Conservation (phyloP, 1,284 basidiomycete species). For the Schizophyllum amplum region DNA sequence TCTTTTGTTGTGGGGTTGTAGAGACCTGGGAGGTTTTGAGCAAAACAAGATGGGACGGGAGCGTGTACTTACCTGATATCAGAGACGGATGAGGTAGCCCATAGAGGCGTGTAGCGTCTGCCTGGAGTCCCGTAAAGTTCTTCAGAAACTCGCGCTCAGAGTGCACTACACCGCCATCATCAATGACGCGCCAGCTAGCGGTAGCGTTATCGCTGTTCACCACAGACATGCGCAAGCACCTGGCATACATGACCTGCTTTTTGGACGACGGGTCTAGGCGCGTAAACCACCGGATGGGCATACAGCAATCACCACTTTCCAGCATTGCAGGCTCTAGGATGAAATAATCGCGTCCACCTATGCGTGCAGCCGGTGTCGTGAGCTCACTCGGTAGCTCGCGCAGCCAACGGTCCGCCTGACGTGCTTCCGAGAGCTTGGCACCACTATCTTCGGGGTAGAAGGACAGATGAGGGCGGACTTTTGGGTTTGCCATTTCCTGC, state of each 20-base stretch:
- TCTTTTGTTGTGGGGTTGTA: too few species aligned
- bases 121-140: too few species aligned
- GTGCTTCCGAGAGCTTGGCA: constrained; percentile 14
- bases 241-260: constrained; percentile 11
- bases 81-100: too few species aligned
- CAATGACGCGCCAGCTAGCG: constrained; percentile 13
- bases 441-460: constrained; percentile 25
- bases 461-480: constrained; percentile 17
- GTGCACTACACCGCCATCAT: too few species aligned
- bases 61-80: too few species aligned
- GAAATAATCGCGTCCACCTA: constrained; percentile 21
- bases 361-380: constrained; percentile 22
- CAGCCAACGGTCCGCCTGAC: constrained; percentile 21
- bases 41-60: too few species aligned
- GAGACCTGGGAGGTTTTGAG: too few species aligned
- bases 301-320: constrained; percentile 9
- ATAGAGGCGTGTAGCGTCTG: too few species aligned
- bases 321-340: constrained; percentile 23
- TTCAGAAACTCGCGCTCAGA: too few species aligned
- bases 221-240: constrained; percentile 11
- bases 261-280: too few species aligned
- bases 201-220: not conserved
- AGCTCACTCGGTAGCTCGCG: constrained; percentile 14
- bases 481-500: constrained; percentile 25
- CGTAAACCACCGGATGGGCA: constrained; percentile 25